These are phyloP conservation scores for Psophocarpus tetragonolobus DNA, from an alignment of 306 rosid genomes.

Conservation along the genomic window DNA sequence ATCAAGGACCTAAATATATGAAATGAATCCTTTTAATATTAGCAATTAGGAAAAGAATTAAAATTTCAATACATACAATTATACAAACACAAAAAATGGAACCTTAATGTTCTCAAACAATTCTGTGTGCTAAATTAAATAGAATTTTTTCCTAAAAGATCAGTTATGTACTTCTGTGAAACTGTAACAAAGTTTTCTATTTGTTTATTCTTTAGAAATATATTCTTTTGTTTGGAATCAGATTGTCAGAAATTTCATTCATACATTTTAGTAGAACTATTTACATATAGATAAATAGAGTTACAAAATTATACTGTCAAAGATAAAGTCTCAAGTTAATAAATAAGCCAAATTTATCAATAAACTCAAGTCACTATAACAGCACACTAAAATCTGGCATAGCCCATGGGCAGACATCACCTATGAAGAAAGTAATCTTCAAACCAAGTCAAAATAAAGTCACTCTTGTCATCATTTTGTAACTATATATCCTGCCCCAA, in stretches of 20 bases:
- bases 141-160: neutral
- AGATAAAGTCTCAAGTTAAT: neutral
- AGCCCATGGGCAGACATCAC: neutral
- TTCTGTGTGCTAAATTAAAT: neutral
- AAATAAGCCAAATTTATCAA: neutral
- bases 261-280: neutral
- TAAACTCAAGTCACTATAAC: neutral
- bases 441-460: conserved; percentile 2
- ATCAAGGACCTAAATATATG: conserved; percentile 21
- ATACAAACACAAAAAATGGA: neutral
- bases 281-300: neutral
- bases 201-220: neutral
- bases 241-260: neutral
- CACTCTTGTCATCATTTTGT: neutral
- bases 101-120: neutral
- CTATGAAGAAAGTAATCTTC: neutral
- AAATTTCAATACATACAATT: neutral
- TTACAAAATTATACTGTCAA: neutral
- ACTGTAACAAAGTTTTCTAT: neutral
- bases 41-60: neutral
- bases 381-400: neutral
- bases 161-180: too few species aligned
- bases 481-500: neutral
- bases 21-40: conserved; percentile 18
- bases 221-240: neutral